A percentile compares a stretch with the other conserved stretches of the same genome.
Conservation (phyloP, 352 stramenopile genomes). For the Pythium grandisporangium region DNA sequence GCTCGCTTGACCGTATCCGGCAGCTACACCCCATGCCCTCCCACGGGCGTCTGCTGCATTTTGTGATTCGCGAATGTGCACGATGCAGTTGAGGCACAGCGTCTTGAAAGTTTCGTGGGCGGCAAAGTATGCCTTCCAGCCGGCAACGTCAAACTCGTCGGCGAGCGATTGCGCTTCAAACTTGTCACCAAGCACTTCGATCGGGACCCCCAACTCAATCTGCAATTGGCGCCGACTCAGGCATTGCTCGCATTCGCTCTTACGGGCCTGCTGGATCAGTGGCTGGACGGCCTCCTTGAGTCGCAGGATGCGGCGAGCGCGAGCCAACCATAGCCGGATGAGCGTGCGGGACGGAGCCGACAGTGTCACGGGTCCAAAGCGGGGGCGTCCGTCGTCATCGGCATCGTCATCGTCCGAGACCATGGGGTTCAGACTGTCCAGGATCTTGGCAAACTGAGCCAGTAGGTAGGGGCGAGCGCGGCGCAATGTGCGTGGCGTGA, state of each 20-base stretch:
- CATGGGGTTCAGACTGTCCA: conserved; percentile 92
- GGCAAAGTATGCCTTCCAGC: conserved; percentile 94
- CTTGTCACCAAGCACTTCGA: conserved; percentile 89
- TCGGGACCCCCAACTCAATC: conserved; percentile 88
- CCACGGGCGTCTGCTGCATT: conserved; percentile 15
- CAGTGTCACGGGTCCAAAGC: conserved; percentile 89
- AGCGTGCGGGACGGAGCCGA: conserved; percentile 88
- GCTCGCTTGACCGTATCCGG: conserved; percentile 1
- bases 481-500: conserved; percentile 90
- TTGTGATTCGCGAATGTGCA: conserved; percentile 50
- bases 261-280: conserved; percentile 86
- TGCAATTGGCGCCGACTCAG: conserved; percentile 91
- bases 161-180: conserved; percentile 84
- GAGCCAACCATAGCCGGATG: conserved; percentile 88
- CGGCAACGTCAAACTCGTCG: conserved; percentile 89
- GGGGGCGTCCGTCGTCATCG: conserved; percentile 39
- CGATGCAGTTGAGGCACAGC: conserved; percentile 90
- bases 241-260: conserved; percentile 93
- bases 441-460: conserved; percentile 93
- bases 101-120: conserved; percentile 93
- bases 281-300: conserved; percentile 87
- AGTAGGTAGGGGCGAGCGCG: conserved; percentile 91
- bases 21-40: conserved; percentile 14
- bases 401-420: conserved; percentile 92
- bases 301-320: conserved; percentile 71